Evolutionary conservation across 805 yeast species (phyloP), one percentile per base, ranked within the genome.

Genomic region (Lachancea nothofagi): DNA sequence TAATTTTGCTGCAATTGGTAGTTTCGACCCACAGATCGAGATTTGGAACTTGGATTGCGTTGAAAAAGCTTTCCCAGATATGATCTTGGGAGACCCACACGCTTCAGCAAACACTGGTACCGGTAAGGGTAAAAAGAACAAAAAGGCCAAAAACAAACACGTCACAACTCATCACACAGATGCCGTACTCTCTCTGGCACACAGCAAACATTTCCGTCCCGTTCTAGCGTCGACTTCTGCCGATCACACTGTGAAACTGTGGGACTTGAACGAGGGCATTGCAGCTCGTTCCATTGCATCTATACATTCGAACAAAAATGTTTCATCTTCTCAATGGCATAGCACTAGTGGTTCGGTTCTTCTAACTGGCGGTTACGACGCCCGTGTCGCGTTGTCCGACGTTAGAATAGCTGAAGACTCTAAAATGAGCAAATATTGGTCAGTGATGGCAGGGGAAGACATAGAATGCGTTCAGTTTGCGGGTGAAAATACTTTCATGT

Each of bases 11-110:
- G 98, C 98, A 10, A 71, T 93, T 48, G 97, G 97, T 58, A 85
- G 97, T 2, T 90, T 93, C 60, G 97, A 90, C 53, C 98, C 98
- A 29, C 94, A 84, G 57, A 90, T 93, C 62, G 98, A 93, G 66
- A 75, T 93, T 45, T 93, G 97, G 97, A 88, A 93, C 63, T 69
- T 93, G 54, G 98, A 93, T 61, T 79, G 82, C 47, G 70, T 90
- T 25, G 97, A 93, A 51, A 87, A 87, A 55, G 90, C 95, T 20
- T 90, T 85, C 73, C 98, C 98, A 10, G 96, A 89, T 57, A 74
- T 83, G 50, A 87, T 93, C 46, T 70, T 93, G 44, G 97, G 98
- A 38, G 95, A 84, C 57, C 78, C 78, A 8, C 71, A 70, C 32
- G 65, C 67, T 15, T 70, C 65, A 27, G 65, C 65, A 4, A 55